Conservation (phyloP, 352 stramenopile species). For the Globisporangium sylvaticum region DNA sequence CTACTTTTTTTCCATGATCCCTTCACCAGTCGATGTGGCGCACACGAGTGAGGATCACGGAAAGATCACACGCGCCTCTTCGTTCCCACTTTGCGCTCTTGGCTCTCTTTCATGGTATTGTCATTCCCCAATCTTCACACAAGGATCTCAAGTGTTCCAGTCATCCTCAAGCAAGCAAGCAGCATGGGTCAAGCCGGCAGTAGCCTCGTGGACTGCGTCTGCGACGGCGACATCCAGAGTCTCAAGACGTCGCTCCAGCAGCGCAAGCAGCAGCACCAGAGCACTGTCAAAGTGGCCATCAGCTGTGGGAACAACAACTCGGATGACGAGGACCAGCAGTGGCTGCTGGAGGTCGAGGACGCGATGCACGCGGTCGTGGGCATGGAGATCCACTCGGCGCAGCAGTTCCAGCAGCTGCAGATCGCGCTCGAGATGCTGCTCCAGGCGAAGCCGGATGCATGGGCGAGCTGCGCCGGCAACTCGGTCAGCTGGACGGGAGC, state of each 20-base stretch:
- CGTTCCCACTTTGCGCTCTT: not conserved
- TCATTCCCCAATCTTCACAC: slow-evolving; percentile 1
- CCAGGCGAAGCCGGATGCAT: slow-evolving; percentile 27
- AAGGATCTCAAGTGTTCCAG: not conserved
- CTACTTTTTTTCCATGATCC: not conserved
- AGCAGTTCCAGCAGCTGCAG: slow-evolving; percentile 57
- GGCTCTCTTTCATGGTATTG: not conserved
- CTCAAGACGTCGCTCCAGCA: slow-evolving; percentile 39
- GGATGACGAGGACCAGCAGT: slow-evolving; percentile 13
- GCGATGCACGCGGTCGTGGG: slow-evolving; percentile 52
- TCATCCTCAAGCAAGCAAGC: not conserved
- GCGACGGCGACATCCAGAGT: slow-evolving; percentile 46
- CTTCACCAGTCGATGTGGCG: not conserved
- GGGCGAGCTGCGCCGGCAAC: slow-evolving; percentile 29
- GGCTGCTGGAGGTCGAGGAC: slow-evolving; percentile 37
- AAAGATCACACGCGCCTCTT: slow-evolving; percentile 11
- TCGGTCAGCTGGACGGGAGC: slow-evolving; percentile 39
- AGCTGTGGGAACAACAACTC: not conserved
- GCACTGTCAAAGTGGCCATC: slow-evolving; percentile 11
- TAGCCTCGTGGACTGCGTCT: slow-evolving; percentile 43
- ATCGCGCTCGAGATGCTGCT: slow-evolving; percentile 60
- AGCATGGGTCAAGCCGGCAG: slow-evolving; percentile 12
- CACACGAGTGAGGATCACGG: not conserved
- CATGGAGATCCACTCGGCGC: slow-evolving; percentile 48
- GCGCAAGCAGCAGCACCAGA: slow-evolving; percentile 11